phyloP scores from a whole-genome alignment of 2,329 filamentous ascomycete species.

The Nothophaeocryptopus gaeumannii region DNA sequence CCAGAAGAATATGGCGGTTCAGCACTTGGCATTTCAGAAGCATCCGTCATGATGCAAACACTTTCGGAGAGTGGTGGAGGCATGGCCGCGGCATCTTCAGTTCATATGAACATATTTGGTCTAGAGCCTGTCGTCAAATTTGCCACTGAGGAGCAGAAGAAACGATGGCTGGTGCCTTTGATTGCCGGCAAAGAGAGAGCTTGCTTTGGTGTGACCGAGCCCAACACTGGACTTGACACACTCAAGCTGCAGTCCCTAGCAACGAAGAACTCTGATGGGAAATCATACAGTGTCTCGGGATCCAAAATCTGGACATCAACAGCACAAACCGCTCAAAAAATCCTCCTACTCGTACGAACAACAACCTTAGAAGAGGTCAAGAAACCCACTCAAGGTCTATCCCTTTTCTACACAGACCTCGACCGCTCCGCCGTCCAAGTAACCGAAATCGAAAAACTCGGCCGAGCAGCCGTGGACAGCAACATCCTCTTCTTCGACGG shows the following conservation, averaged over 20 bases:
- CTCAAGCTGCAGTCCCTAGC: slow-evolving; percentile 41
- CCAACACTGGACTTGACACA: slow-evolving; percentile 41
- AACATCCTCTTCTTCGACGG: slow-evolving; percentile 46
- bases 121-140: slow-evolving; percentile 47
- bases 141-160: slow-evolving; percentile 43
- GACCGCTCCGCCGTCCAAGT: slow-evolving; percentile 38
- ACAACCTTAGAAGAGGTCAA: slow-evolving; percentile 42
- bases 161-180: slow-evolving; percentile 40
- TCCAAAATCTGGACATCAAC: slow-evolving; percentile 49
- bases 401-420: slow-evolving; percentile 47
- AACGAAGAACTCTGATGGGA: slow-evolving; percentile 30
- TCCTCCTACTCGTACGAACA: slow-evolving; percentile 44
- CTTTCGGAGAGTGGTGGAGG: slow-evolving; percentile 47
- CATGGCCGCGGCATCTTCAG: slow-evolving; percentile 42
- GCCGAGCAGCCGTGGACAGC: slow-evolving; percentile 44
- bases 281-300: slow-evolving; percentile 40
- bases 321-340: slow-evolving; percentile 45
- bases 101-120: slow-evolving; percentile 52
- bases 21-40: slow-evolving; percentile 43
- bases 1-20: slow-evolving; percentile 43
- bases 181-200: slow-evolving; percentile 42
- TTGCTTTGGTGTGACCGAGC: slow-evolving; percentile 66
- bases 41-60: slow-evolving; percentile 49
- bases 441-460: slow-evolving; percentile 48
- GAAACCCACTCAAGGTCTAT: slow-evolving; percentile 44